A percentile compares a stretch with the other conserved stretches of the same genome.
These are phyloP conservation scores for Boletus coccyginus DNA, from an alignment of 768 basidiomycete species.

Conservation along the genomic window DNA sequence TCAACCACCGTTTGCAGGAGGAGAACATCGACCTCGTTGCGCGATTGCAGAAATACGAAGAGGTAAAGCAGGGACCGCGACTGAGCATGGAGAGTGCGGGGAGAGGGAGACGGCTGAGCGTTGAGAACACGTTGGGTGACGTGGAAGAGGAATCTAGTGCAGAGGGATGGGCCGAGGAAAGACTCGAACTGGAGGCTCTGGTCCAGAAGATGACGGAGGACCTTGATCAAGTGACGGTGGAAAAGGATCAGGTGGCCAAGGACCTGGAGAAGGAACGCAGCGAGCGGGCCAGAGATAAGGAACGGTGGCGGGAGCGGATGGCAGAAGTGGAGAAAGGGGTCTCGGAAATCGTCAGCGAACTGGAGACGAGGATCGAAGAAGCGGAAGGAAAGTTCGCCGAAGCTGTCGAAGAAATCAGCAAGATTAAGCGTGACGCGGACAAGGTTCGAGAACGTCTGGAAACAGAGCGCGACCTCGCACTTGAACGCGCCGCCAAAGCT, in stretches of 20 bases:
- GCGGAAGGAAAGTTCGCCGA: constrained; percentile 48
- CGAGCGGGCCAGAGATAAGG: constrained; percentile 63
- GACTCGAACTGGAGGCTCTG: constrained; percentile 50
- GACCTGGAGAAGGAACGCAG: constrained; percentile 52
- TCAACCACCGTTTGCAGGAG: constrained; percentile 80
- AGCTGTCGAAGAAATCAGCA: constrained; percentile 39
- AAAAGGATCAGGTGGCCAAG: constrained; percentile 45
- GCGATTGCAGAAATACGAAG: constrained; percentile 53
- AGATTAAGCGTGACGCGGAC: constrained; percentile 44
- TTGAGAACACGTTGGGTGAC: constrained; percentile 51
- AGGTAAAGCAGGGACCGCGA: constrained; percentile 34
- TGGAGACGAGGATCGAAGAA: constrained; percentile 53
- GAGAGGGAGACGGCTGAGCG: constrained; percentile 49
- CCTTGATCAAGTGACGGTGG: constrained; percentile 39
- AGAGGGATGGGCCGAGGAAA: constrained; percentile 74
- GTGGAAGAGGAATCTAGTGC: constrained; percentile 61
- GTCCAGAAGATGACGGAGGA: constrained; percentile 36
- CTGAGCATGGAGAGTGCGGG: constrained; percentile 29
- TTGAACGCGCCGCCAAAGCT: constrained; percentile 61
- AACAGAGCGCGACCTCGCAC: constrained; percentile 53
- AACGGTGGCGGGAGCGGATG: constrained; percentile 71
- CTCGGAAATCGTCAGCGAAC: constrained; percentile 58
- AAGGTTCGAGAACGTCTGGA: constrained; percentile 43
- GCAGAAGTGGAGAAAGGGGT: constrained; percentile 69
- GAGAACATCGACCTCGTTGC: constrained; percentile 73